phyloP scores from a whole-genome alignment of 2,329 filamentous ascomycete species.

The Pseudocercospora ulei region DNA sequence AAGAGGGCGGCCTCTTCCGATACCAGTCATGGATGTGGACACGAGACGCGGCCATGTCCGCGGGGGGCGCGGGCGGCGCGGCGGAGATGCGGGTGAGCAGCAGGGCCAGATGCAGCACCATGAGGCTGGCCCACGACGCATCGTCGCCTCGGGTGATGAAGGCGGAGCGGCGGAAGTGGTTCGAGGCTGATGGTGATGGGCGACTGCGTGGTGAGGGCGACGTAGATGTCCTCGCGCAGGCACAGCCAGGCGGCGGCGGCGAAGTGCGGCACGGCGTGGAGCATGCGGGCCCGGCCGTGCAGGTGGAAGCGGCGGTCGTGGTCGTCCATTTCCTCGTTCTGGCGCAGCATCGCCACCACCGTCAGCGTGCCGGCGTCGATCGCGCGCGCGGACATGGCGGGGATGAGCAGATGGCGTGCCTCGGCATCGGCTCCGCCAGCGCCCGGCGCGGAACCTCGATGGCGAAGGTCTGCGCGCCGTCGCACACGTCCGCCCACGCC shows the following conservation, averaged over 20 bases:
- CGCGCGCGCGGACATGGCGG: constrained; percentile 38
- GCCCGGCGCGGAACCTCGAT: constrained; percentile 43
- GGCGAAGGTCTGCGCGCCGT: constrained; percentile 32
- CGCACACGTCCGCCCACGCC: constrained; percentile 16
- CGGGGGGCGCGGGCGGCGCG: constrained; percentile 1
- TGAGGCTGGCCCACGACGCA: constrained; percentile 16
- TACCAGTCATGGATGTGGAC: constrained; percentile 3
- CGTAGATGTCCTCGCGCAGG: constrained; percentile 38
- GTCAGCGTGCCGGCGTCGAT: constrained; percentile 43
- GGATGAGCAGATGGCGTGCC: constrained; percentile 43
- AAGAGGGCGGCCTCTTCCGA: constrained; percentile 3
- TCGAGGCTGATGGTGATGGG: constrained; percentile 30
- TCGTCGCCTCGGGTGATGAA: constrained; percentile 15
- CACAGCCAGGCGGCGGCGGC: constrained; percentile 37
- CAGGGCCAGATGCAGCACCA: constrained; percentile 17
- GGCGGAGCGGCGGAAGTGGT: constrained; percentile 16
- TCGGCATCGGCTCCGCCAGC: constrained; percentile 41
- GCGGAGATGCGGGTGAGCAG: constrained; percentile 12
- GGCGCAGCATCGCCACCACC: constrained; percentile 43
- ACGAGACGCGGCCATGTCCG: background rate
- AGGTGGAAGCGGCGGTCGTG: constrained; percentile 37
- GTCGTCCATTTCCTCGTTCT: constrained; percentile 43
- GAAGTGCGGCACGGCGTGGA: constrained; percentile 36
- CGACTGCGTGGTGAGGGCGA: constrained; percentile 34
- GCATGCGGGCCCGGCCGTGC: constrained; percentile 35